These are phyloP conservation scores for Colletotrichum higginsianum DNA, from an alignment of 2,329 filamentous ascomycete genomes.

Conservation along the genomic window DNA sequence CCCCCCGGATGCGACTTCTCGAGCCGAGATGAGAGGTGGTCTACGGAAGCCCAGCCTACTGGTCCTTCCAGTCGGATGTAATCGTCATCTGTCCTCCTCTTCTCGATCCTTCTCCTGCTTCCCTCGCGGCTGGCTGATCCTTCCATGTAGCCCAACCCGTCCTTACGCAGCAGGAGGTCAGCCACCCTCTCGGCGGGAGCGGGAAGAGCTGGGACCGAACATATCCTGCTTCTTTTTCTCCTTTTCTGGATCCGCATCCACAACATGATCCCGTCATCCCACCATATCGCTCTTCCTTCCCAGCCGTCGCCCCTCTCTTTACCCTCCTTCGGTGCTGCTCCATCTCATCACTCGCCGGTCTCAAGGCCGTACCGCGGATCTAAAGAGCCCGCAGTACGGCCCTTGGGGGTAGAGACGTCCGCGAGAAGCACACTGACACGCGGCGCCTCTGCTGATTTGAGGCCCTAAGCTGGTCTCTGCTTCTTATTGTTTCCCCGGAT, in stretches of 20 bases:
- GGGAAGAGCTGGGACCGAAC: too few species aligned
- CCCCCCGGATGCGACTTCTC: background rate
- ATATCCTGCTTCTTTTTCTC: background rate
- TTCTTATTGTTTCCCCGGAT: background rate
- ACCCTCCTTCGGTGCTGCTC: background rate
- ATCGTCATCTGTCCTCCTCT: background rate
- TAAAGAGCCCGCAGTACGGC: too few species aligned
- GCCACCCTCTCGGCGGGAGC: background rate
- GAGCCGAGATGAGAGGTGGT: background rate
- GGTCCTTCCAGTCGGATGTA: background rate
- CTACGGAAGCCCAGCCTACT: background rate
- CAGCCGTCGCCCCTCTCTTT: background rate
- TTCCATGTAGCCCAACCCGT: background rate
- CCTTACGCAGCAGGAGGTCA: background rate
- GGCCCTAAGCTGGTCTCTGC: background rate
- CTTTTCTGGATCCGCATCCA: background rate
- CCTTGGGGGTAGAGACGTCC: background rate
- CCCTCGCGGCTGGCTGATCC: background rate
- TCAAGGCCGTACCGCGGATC: background rate
- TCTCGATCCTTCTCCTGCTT: background rate
- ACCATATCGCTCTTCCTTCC: background rate
- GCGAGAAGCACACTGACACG: background rate
- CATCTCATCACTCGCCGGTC: background rate
- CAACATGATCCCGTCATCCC: background rate
- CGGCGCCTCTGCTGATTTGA: background rate